These are phyloP conservation scores for Cercospora zeae-maydis DNA, from an alignment of 2,329 filamentous ascomycete species.

Conservation along the genomic window DNA sequence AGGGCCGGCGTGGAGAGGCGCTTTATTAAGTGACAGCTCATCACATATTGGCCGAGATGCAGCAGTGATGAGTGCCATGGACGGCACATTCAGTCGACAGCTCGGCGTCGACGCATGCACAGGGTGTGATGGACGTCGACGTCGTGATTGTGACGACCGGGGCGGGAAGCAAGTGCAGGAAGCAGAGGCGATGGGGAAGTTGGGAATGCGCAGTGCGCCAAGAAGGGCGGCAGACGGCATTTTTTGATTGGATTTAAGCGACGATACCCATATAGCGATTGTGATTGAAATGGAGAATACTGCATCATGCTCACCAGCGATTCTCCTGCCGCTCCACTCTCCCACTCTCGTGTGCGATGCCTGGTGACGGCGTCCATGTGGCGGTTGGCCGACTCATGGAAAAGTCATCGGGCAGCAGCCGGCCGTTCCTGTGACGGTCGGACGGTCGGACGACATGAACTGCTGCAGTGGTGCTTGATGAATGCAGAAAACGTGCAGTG, in stretches of 20 bases:
- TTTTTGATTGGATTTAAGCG: slow-evolving; percentile 10
- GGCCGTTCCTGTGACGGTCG: not conserved
- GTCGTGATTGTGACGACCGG: not conserved
- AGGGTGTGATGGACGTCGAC: not conserved
- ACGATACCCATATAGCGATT: slow-evolving; percentile 13
- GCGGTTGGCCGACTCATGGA: not conserved
- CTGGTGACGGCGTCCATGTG: not conserved
- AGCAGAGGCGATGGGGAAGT: not conserved
- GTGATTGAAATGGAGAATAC: slow-evolving; percentile 4
- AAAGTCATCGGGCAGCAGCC: not conserved
- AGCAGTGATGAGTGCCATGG: not conserved
- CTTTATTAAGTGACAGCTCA: slow-evolving; percentile 5
- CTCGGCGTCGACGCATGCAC: not conserved
- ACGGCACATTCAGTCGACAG: slow-evolving; percentile 1
- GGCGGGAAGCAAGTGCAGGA: not conserved
- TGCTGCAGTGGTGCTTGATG: slow-evolving; percentile 24
- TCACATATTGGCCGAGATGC: not conserved
- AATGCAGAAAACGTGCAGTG: slow-evolving; percentile 19
- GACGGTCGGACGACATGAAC: slow-evolving; percentile 23
- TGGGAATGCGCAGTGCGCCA: not conserved
- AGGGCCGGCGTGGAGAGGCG: not conserved
- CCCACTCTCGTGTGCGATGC: not conserved
- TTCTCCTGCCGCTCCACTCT: not conserved
- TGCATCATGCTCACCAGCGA: not conserved
- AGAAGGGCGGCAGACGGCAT: slow-evolving; percentile 4